Base-by-base conservation (phyloP, 306 rosid species). In the Rosa rugosa region DNA sequence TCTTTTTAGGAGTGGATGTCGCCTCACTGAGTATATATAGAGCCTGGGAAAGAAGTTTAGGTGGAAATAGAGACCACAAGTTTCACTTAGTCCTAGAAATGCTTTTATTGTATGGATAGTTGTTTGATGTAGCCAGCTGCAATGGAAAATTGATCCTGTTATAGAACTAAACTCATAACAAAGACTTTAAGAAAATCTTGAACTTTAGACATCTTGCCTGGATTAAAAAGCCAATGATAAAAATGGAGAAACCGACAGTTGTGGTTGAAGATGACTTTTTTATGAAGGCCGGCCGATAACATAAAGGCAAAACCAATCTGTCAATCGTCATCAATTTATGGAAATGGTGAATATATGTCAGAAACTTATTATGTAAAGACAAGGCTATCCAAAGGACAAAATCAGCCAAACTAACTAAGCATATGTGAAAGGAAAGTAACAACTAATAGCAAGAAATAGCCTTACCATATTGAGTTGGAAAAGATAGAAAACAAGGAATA, bases 391-490 rank as follows among this genome's bases (percentile, higher is more conserved):
- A 13, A 31, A 63, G 13, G 40, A 42, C 8, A 65, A 76, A 60
- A 77, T 72, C 69, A 49, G 57, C 59, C 73, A 49, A 44, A 75
- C 57, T 18, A 53, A 18, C 4, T 51, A 17, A 17, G 23, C 8
- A 53, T 53, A n/a, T 6, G 10, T 53, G 49, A 65, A 71, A 68
- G 27, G 65, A 38, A 73, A 56, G 34, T 18, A 53, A 53, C 60
- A 49, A 20, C 63, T 76, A 20, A 70, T 57, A 69, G n/a, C n/a
- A n/a, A n/a, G n/a, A n/a, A n/a, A n/a, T n/a, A n/a, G 50, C 56
- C 90, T 84, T 77, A 92, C 98, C 98, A 94, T 92, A 73, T 84
- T 94, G 75, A 94, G 87, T 85, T 92, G 92, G 86, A 94, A 91
- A 40, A 94, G 93, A 83, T 86, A 94, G 93, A 94, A 94, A 81